Evolutionary conservation across 1,284 basidiomycete genomes (phyloP).

Genomic region (Ceratobasidium sp.): DNA sequence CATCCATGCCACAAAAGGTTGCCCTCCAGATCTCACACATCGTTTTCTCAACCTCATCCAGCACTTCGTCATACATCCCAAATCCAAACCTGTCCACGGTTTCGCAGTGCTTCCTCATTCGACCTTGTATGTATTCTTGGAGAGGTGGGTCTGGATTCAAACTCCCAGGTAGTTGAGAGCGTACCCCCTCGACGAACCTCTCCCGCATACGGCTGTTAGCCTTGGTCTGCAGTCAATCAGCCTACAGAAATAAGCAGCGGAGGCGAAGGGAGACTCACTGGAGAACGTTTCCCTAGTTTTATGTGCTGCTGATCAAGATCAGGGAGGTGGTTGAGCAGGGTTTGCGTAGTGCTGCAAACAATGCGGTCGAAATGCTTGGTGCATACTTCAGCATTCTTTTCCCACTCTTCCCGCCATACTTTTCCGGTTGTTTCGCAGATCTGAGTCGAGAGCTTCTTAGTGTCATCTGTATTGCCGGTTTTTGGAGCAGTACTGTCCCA

Average conservation of each 20-base stretch:
- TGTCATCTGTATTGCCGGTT: no score
- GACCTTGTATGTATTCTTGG: not conserved
- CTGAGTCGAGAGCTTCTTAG: no score
- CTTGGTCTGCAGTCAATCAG: not conserved
- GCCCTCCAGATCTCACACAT: slow-evolving; percentile 26
- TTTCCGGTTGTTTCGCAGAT: no score
- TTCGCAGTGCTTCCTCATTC: slow-evolving; percentile 1
- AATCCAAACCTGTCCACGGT: slow-evolving; percentile 16
- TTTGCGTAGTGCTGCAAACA: not conserved
- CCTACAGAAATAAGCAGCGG: no score
- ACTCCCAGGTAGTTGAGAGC: no score
- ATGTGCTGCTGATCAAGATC: no score
- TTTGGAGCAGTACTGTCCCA: no score
- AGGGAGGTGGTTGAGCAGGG: not conserved
- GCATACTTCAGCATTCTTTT: no score
- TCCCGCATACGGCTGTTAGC: not conserved
- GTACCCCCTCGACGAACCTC: not conserved
- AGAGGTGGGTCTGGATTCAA: not conserved
- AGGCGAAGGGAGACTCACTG: no score
- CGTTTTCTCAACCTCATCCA: not conserved
- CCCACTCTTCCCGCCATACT: no score
- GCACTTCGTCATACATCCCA: not conserved
- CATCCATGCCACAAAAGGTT: not conserved
- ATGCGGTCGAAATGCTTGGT: not conserved
- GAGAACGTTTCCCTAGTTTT: no score